A percentile compares a stretch with the other conserved stretches of the same genome.
Conservation (phyloP, 257 asterid genomes). For the Capsicum baccatum region DNA sequence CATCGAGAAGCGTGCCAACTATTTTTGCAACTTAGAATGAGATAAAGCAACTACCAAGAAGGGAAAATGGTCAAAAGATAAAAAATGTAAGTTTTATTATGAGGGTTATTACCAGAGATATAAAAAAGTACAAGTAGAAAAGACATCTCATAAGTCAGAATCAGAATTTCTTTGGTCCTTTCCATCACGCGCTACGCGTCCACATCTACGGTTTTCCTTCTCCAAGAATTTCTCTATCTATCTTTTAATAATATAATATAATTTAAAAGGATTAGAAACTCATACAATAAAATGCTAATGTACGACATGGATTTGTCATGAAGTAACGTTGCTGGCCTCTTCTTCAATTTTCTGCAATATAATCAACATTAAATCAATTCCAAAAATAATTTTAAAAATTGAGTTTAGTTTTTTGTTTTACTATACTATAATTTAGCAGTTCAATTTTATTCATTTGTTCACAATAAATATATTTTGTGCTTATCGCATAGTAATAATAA, state of each 20-base stretch:
- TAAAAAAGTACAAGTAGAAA: background rate
- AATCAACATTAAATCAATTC: background rate
- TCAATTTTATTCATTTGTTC: constrained; percentile 25
- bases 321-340: constrained; percentile 30
- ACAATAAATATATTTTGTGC: background rate
- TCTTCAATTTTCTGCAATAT: background rate
- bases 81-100: too few species aligned
- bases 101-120: too few species aligned
- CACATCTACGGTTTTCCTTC: background rate
- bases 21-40: too few species aligned
- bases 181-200: constrained; percentile 7
- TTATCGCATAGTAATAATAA: background rate
- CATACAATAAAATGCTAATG: constrained; percentile 25
- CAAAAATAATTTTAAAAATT: background rate
- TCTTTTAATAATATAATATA: background rate
- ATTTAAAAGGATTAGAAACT: background rate
- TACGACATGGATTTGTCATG: constrained; percentile 29
- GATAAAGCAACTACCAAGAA: too few species aligned
- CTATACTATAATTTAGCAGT: constrained; percentile 20
- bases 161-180: constrained; percentile 22
- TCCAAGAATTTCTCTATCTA: background rate
- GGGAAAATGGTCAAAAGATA: too few species aligned
- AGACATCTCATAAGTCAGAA: background rate
- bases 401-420: background rate
- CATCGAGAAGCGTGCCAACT: too few species aligned